A percentile compares a stretch with the other conserved stretches of the same genome.
Conservation (phyloP, 805 yeast species). For the Lipomyces japonicus region DNA sequence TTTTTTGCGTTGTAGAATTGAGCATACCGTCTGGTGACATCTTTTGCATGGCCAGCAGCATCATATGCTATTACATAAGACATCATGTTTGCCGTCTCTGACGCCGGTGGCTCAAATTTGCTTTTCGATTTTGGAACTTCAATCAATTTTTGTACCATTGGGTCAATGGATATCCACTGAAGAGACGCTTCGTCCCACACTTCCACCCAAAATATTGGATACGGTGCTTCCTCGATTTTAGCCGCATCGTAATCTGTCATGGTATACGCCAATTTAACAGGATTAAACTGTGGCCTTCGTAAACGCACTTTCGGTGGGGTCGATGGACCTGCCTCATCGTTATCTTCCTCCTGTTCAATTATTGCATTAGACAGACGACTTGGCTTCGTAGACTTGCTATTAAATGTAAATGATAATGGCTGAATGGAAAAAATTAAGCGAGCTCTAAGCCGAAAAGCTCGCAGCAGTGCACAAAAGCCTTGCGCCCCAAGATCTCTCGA, state of each 20-base stretch:
- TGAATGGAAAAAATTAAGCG: slow-evolving; percentile 80
- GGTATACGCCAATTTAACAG: slow-evolving; percentile 17
- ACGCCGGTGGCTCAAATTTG: slow-evolving; percentile 68
- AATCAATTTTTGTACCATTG: slow-evolving; percentile 58
- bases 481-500: slow-evolving; percentile 78
- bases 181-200: slow-evolving; percentile 76
- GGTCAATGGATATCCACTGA: slow-evolving; percentile 85
- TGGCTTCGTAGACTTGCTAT: slow-evolving; percentile 1
- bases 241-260: slow-evolving; percentile 17
- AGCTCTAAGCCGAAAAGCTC: slow-evolving; percentile 68
- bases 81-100: slow-evolving; percentile 55
- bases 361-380: slow-evolving; percentile 8
- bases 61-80: slow-evolving; percentile 79
- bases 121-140: slow-evolving; percentile 59
- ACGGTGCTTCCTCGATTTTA: slow-evolving; percentile 33
- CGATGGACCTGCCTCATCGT: slow-evolving; percentile 3
- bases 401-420: slow-evolving; percentile 74
- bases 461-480: slow-evolving; percentile 73
- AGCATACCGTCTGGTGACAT: slow-evolving; percentile 82
- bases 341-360: not conserved
- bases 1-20: slow-evolving; percentile 68
- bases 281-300: slow-evolving; percentile 22
- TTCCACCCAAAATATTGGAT: slow-evolving; percentile 89
- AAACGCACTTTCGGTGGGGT: slow-evolving; percentile 17
- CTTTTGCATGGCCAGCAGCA: slow-evolving; percentile 59